A percentile compares a stretch with the other conserved stretches of the same genome.
These are phyloP conservation scores for Candida sonorensis DNA, from an alignment of 805 yeast genomes.

Conservation along the genomic window DNA sequence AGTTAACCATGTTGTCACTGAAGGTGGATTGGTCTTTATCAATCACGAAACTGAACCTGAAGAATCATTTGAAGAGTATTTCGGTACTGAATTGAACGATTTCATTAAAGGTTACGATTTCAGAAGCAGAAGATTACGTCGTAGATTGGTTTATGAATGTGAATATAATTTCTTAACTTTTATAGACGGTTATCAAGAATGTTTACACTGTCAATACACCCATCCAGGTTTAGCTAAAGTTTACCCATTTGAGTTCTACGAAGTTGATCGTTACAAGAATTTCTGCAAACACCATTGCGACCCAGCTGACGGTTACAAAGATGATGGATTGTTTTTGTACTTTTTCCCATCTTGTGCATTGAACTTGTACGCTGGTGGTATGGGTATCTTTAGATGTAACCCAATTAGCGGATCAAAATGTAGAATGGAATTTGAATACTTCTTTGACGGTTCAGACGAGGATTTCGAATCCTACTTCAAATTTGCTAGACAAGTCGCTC, in stretches of 20 bases:
- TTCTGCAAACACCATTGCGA: constrained; percentile 23
- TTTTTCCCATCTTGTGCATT: constrained; percentile 24
- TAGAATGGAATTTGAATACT: constrained; percentile 27
- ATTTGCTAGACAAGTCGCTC: constrained; percentile 27
- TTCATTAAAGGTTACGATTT: constrained; percentile 16
- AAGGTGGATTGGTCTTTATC: constrained; percentile 21
- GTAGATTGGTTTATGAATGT: constrained; percentile 19
- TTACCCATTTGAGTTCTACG: constrained; percentile 23
- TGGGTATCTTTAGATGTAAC: constrained; percentile 22
- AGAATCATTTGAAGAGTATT: constrained; percentile 13
- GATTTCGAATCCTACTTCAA: constrained; percentile 22
- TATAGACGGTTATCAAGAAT: constrained; percentile 24
- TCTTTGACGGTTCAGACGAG: constrained; percentile 22
- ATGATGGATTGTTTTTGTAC: constrained; percentile 20
- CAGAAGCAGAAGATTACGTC: constrained; percentile 13
- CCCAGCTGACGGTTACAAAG: constrained; percentile 8
- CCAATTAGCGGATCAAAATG: constrained; percentile 22
- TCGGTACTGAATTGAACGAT: constrained; percentile 14
- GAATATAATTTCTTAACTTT: constrained; percentile 20
- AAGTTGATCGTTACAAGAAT: constrained; percentile 20
- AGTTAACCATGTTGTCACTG: constrained; percentile 19
- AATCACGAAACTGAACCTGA: constrained; percentile 17
- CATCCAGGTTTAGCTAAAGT: constrained; percentile 23
- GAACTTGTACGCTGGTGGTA: constrained; percentile 25
- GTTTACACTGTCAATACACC: constrained; percentile 23